Base-by-base conservation (phyloP, 2,329 filamentous ascomycete genomes). In the Fusarium virguliforme region DNA sequence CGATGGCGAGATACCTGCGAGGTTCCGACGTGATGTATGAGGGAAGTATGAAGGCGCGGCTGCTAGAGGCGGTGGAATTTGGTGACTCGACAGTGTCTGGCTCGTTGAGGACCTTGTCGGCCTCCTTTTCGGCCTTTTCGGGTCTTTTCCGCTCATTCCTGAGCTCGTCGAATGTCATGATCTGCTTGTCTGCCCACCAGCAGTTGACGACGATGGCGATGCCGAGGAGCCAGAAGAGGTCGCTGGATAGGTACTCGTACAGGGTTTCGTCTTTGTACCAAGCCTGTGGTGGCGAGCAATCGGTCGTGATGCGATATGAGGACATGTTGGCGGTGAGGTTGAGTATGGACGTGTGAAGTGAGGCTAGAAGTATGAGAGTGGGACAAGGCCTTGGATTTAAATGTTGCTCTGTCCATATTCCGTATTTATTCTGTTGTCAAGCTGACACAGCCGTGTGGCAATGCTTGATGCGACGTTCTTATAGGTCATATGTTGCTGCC, bases 221-320 rank as follows among this genome's bases (percentile, higher is more conserved):
- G 2, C 62, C 69, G 2, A 72, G 30, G 9, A 51, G 40, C 70
- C 70, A 72, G 48, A 72, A 72, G 3, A 58, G 7, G 37, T 72
- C 70, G 9, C 56, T 72, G n/a, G 46, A 32, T 6, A 72, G 5
- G 9, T 67, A 70, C 35, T 73, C 70, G 10, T 65, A 67, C 5
- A 64, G 64, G 4, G 30, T 26, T 8, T 60, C 22, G 43, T 70
- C 68, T 9, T 54, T 40, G 64, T 71, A 71, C 68, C 60, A 71
- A 15, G 43, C 43, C 38, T 38, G 18, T 12, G 59, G 56, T 15
- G 67, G 48, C 4, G 18, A 10, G 3, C 18, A 10, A 3, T 24
- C n/a, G 9, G 37, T 41, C 2, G 37, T n/a, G 12, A 10, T 22
- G 9, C 10, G 6, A 18, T 55, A 38, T 4, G 5, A 8, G 15